Evolutionary conservation across 2,329 filamentous ascomycete genomes (phyloP), one percentile per base, ranked within the genome.

Genomic region (Orbilia oligospora): DNA sequence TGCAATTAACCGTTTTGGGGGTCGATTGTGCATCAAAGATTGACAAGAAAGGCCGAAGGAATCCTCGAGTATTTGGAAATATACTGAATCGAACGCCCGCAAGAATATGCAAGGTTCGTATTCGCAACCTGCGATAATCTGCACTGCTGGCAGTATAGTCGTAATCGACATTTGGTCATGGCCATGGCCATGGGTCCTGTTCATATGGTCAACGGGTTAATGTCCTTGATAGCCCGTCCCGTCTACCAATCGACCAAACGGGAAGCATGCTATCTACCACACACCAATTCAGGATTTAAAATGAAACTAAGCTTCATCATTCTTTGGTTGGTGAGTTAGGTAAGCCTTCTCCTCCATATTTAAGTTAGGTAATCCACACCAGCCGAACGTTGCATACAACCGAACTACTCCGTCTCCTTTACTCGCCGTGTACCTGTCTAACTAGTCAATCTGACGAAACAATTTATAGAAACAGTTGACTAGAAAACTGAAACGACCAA

Each of bases 401-500:
- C 53, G n/a, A 22, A 3, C 27, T 3, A 36, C 33, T 36, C 33
- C 9, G 33, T 36, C 33, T 36, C 33, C 33, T 36, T 8, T 27
- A 30, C 27, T 30, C 27, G 27, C 27, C 27, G 27, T n/a, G 27
- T 30, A 30, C 27, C 3, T n/a, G n/a, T n/a, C n/a, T 30, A 30
- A 6, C 6, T 30, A 30, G 27, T 30, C 6, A 2, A 56, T 61
- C 56, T 61, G 56, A 61, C 56, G 33, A 61, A 61, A 61, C 56
- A n/a, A 61, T 61, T 61, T 61, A 61, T 61, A 61, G 56, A 61
- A 61, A 61, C 22, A 53, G 20, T 20, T 22, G 46, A 49, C 30
- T 27, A 61, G 33, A 36, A 61, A 61, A 61, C 56, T 61, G 56
- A 61, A 61, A 61, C 56, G 20, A 27, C 33, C 44, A 61, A 18